phyloP scores from a whole-genome alignment of 2,329 filamentous ascomycete genomes.

The Ophiostoma sp. region DNA sequence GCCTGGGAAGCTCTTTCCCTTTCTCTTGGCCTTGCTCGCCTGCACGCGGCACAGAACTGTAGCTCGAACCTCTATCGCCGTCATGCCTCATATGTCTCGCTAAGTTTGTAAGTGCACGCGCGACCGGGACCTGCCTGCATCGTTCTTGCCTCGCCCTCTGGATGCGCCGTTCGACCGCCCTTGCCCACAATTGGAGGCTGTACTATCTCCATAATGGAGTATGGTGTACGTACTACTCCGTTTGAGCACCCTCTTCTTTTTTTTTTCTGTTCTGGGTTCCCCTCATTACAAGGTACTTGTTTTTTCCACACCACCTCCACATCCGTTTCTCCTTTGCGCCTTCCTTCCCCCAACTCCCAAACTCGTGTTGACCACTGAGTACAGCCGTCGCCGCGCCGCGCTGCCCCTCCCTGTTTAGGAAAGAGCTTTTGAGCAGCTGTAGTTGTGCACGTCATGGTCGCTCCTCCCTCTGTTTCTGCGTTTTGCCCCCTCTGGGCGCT shows the following conservation, averaged over 20 bases:
- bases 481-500: not conserved
- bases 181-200: not conserved
- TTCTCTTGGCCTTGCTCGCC: not conserved
- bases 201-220: not conserved
- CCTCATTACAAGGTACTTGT: not conserved
- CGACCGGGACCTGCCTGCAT: not conserved
- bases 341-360: slow-evolving; percentile 19
- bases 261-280: not conserved
- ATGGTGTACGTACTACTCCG: not conserved
- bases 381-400: not conserved
- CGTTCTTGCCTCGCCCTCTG: not conserved
- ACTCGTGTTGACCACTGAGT: not conserved
- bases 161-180: slow-evolving; percentile 25
- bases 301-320: not conserved
- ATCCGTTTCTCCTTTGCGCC: slow-evolving; percentile 22
- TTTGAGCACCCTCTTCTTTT: not conserved
- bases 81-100: too few species aligned
- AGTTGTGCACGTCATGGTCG: slow-evolving; percentile 5
- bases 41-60: not conserved
- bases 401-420: slow-evolving; percentile 2
- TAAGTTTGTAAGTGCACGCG: slow-evolving; percentile 13
- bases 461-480: not conserved
- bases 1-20: slow-evolving; percentile 1
- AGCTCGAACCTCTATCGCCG: slow-evolving; percentile 1
- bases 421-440: not conserved